A percentile compares a stretch with the other conserved stretches of the same genome.
phyloP scores from a whole-genome alignment of 768 basidiomycete genomes.

The Tulasnella sp. region DNA sequence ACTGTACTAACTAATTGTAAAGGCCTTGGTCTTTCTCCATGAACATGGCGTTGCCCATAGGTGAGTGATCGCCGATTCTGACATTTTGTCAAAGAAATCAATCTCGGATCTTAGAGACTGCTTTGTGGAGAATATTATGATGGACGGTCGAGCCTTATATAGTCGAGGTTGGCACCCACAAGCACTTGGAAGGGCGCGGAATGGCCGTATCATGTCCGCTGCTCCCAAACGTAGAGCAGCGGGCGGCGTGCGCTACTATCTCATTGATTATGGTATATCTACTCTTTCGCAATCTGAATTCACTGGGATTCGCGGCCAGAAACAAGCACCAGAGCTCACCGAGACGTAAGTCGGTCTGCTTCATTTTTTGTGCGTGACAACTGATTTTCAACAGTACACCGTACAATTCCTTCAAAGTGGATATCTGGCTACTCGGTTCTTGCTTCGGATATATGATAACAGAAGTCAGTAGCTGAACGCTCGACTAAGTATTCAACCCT shows the following conservation, averaged over 20 bases:
- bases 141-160: conserved; percentile 4
- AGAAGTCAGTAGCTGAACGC: no score
- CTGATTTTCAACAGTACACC: no score
- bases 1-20: not conserved
- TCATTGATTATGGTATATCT: conserved; percentile 11
- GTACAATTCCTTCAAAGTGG: no score
- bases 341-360: no score
- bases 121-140: not conserved
- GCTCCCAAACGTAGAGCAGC: not conserved
- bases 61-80: not conserved
- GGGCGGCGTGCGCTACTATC: conserved; percentile 3
- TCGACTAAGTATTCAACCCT: no score
- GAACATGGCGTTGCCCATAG: conserved; percentile 1
- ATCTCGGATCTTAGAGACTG: not conserved
- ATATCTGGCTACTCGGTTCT: no score
- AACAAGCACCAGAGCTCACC: conserved; percentile 11
- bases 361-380: no score
- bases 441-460: no score
- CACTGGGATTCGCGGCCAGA: not conserved
- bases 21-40: conserved; percentile 3
- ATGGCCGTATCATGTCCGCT: no score
- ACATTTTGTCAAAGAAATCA: not conserved
- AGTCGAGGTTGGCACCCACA: not conserved
- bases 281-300: not conserved
- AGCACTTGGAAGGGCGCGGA: no score